These are phyloP conservation scores for Aureobasidium sp. DNA, from an alignment of 2,329 filamentous ascomycete genomes.

Conservation along the genomic window DNA sequence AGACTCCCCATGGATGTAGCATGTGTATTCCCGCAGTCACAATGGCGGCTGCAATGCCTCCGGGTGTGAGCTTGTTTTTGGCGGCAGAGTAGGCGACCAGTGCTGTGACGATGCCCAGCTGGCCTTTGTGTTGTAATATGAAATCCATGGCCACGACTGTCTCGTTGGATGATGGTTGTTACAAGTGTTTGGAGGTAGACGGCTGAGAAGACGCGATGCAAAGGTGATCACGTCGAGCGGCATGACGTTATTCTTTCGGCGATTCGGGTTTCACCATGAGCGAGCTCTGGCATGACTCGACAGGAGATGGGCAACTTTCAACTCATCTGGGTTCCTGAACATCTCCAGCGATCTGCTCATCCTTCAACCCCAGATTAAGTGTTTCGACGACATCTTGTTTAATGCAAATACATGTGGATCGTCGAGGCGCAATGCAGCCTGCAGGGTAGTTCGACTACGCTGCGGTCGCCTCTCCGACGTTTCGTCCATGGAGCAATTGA, in stretches of 20 bases:
- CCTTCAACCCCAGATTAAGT: not conserved
- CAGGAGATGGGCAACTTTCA: not conserved
- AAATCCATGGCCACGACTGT: conserved; percentile 1
- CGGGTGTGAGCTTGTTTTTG: conserved; percentile 68
- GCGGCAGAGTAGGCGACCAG: conserved; percentile 60
- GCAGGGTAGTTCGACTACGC: not conserved
- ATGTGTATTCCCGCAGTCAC: conserved; percentile 84
- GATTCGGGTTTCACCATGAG: not conserved
- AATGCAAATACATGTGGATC: not conserved
- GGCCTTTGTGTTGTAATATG: conserved; percentile 11
- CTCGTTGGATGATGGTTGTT: not conserved
- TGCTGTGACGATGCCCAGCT: conserved; percentile 26
- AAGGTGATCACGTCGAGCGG: conserved; percentile 1
- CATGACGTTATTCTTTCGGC: conserved; percentile 5
- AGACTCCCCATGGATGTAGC: conserved; percentile 93
- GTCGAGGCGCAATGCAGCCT: not conserved
- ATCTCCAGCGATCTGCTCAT: conserved; percentile 6
- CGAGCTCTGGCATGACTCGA: conserved; percentile 7
- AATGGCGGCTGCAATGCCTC: conserved; percentile 76
- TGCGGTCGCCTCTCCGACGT: not conserved
- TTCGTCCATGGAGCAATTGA: not conserved
- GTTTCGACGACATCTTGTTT: not conserved
- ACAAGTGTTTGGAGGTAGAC: not conserved
- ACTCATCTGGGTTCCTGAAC: conserved; percentile 8
- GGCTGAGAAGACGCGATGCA: not conserved